These are phyloP conservation scores for Dovyalis caffra DNA, from an alignment of 345 rosid species.

Conservation along the genomic window DNA sequence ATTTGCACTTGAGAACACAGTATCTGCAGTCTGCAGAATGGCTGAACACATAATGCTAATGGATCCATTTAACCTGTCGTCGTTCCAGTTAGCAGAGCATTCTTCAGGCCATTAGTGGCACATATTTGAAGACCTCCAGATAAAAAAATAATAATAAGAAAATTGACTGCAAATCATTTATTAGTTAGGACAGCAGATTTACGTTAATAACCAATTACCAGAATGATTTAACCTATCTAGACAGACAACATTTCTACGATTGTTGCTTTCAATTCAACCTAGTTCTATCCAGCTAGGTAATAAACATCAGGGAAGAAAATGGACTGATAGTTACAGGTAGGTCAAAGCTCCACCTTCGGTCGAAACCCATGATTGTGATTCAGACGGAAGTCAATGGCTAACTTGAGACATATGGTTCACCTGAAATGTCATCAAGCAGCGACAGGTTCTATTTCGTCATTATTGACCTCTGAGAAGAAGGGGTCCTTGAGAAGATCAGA, in stretches of 20 bases:
- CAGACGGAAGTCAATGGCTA: conserved; percentile 1
- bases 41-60: no score
- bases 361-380: not conserved
- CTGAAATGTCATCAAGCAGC: conserved; percentile 14
- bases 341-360: not conserved
- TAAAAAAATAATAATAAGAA: no score
- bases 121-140: no score
- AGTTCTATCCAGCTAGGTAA: no score
- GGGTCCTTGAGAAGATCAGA: conserved; percentile 60
- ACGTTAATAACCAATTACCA: not conserved
- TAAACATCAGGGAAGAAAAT: not conserved
- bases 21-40: no score
- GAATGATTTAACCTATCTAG: not conserved
- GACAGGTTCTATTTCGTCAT: conserved; percentile 29
- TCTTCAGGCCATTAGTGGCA: no score
- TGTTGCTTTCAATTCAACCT: no score
- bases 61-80: no score
- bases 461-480: conserved; percentile 51
- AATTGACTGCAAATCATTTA: no score
- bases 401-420: not conserved
- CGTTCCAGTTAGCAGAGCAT: no score
- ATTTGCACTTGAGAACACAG: no score
- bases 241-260: not conserved
- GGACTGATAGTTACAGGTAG: not conserved
- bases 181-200: not conserved